Evolutionary conservation across 2,329 filamentous ascomycete species (phyloP).

Genomic region (Trichoderma atrobrunneum): DNA sequence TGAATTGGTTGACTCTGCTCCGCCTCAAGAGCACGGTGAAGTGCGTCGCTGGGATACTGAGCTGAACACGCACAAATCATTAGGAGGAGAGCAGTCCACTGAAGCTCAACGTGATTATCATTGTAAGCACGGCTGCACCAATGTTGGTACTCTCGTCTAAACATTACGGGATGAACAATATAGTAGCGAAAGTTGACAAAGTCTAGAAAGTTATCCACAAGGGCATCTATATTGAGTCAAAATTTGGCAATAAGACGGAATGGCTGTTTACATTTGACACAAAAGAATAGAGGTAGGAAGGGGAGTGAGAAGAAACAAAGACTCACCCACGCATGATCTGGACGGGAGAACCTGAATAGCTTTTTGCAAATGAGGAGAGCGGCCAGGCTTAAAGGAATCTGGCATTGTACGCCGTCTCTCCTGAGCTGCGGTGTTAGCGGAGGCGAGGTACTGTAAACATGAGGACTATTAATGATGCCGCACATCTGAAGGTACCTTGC

Average conservation of each 20-base stretch:
- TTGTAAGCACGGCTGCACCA: constrained; percentile 36
- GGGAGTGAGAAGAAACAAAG: neutral
- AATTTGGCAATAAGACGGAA: neutral
- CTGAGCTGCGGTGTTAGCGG: neutral
- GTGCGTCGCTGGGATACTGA: constrained; percentile 33
- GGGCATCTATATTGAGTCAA: constrained; percentile 28
- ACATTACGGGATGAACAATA: constrained; percentile 36
- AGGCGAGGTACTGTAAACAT: neutral
- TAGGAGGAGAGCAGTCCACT: constrained; percentile 39
- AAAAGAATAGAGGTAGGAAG: too few relatives aligned
- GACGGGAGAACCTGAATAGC: constrained; percentile 34
- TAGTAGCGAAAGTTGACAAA: constrained; percentile 41
- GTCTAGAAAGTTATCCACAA: constrained; percentile 39
- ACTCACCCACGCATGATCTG: constrained; percentile 36
- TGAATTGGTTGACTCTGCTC: constrained; percentile 32
- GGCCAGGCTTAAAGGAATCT: constrained; percentile 19
- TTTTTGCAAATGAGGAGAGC: constrained; percentile 32
- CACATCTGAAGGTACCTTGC: neutral
- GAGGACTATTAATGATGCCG: neutral
- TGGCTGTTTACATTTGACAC: neutral
- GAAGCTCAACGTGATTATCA: constrained; percentile 33
- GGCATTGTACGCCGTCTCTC: neutral
- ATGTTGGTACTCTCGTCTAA: constrained; percentile 35
- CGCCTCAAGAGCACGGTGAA: constrained; percentile 32
- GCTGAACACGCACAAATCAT: constrained; percentile 39